Evolutionary conservation across 2,329 filamentous ascomycete species (phyloP).

Genomic region (Nemania diffusa): DNA sequence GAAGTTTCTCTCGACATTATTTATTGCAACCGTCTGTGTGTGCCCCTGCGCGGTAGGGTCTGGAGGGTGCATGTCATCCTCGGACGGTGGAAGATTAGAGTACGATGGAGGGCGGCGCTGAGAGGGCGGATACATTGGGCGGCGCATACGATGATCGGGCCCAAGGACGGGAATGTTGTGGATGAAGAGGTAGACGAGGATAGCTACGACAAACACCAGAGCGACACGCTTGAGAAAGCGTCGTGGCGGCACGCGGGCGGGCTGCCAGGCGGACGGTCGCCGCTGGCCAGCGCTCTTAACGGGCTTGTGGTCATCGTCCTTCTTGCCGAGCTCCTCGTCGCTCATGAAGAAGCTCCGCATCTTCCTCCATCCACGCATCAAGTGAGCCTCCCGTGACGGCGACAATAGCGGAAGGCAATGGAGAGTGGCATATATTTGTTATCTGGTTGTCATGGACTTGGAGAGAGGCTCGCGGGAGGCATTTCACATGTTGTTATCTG

Average conservation of each 20-base stretch:
- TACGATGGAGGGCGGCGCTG: conserved; percentile 28
- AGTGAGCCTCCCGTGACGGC: conserved; percentile 17
- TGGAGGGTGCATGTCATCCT: conserved; percentile 16
- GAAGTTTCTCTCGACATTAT: conserved; percentile 60
- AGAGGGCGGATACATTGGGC: conserved; percentile 50
- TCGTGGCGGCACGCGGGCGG: conserved; percentile 58
- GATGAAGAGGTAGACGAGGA: conserved; percentile 71
- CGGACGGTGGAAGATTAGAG: conserved; percentile 14
- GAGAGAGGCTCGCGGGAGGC: conserved; percentile 23
- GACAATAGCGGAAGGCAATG: neutral
- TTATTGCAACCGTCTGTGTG: conserved; percentile 14
- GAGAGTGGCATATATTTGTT: neutral
- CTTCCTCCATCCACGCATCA: conserved; percentile 48
- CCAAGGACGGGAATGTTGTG: conserved; percentile 67
- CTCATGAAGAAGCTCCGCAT: conserved; percentile 61
- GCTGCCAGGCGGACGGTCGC: conserved; percentile 54
- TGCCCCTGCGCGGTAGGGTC: conserved; percentile 20
- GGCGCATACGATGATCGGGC: conserved; percentile 53
- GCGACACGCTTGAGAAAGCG: conserved; percentile 65
- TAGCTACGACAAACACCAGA: conserved; percentile 57
- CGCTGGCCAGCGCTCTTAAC: conserved; percentile 45
- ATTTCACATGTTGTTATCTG: conserved; percentile 40
- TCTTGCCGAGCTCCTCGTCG: conserved; percentile 68
- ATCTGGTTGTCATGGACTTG: conserved; percentile 21
- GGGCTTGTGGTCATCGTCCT: conserved; percentile 64